These are phyloP conservation scores for Schizophyllum amplum DNA, from an alignment of 1,284 basidiomycete species.

Conservation along the genomic window DNA sequence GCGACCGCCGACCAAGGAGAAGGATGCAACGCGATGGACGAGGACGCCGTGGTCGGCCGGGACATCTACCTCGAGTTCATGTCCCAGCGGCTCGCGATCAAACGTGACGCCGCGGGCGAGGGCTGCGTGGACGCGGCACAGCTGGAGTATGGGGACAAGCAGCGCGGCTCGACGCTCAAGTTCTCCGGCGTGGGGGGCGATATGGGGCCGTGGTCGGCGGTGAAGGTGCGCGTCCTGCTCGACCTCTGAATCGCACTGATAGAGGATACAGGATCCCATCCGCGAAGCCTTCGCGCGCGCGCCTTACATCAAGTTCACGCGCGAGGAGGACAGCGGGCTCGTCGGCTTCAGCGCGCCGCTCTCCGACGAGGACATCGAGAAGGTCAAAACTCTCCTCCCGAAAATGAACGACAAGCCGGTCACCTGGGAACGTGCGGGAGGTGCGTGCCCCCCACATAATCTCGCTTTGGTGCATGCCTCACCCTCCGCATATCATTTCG, in stretches of 20 bases:
- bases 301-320: slow-evolving; percentile 64
- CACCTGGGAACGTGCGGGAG: slow-evolving; percentile 50
- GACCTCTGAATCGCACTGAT: too few relatives aligned
- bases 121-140: slow-evolving; percentile 65
- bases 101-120: slow-evolving; percentile 52
- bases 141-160: slow-evolving; percentile 24
- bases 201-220: slow-evolving; percentile 1
- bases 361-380: slow-evolving; percentile 57
- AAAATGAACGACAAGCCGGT: slow-evolving; percentile 56
- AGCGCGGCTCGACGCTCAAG: slow-evolving; percentile 63
- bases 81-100: slow-evolving; percentile 54
- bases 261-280: slow-evolving; percentile 48
- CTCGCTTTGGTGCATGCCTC: neutral
- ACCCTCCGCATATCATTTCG: too few relatives aligned
- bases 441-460: slow-evolving; percentile 28
- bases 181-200: slow-evolving; percentile 52
- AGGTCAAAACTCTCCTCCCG: slow-evolving; percentile 53
- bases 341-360: slow-evolving; percentile 70
- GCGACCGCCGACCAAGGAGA: slow-evolving; percentile 42
- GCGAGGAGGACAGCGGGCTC: slow-evolving; percentile 55
- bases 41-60: slow-evolving; percentile 31
- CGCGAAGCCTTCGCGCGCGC: slow-evolving; percentile 67
- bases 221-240: slow-evolving; percentile 5
- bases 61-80: slow-evolving; percentile 67
- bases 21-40: slow-evolving; percentile 27